Percentiles rank a stretch among this genome's conserved stretches.
These are phyloP conservation scores for Metschnikowia peoriensis DNA, from an alignment of 805 yeast genomes.

Conservation along the genomic window DNA sequence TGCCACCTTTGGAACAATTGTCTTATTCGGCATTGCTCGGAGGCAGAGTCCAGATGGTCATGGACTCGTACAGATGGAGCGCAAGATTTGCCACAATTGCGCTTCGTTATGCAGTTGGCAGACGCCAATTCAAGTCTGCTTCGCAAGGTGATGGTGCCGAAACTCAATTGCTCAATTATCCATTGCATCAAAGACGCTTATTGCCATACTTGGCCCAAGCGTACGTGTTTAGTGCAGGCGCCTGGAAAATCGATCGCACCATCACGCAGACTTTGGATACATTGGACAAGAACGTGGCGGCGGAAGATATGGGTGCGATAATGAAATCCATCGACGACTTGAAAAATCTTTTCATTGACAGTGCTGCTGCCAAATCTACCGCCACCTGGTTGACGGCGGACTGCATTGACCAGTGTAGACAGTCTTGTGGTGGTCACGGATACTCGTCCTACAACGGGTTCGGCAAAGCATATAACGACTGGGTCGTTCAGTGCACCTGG, in stretches of 20 bases:
- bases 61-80: conserved; percentile 21
- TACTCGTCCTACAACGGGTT: conserved; percentile 22
- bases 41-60: conserved; percentile 22
- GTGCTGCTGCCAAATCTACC: conserved; percentile 21
- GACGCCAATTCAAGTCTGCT: conserved; percentile 21
- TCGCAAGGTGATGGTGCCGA: conserved; percentile 23
- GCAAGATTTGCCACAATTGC: conserved; percentile 21
- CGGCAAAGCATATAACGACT: conserved; percentile 21
- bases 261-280: conserved; percentile 13
- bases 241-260: conserved; percentile 18
- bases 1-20: conserved; percentile 22
- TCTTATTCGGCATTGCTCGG: conserved; percentile 21
- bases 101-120: conserved; percentile 21
- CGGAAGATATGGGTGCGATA: conserved; percentile 16
- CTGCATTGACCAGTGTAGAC: conserved; percentile 22
- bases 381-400: conserved; percentile 24
- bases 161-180: conserved; percentile 23
- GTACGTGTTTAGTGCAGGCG: conserved; percentile 19
- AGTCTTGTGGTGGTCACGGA: conserved; percentile 23
- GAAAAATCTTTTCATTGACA: conserved; percentile 20
- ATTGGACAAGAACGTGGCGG: conserved; percentile 18
- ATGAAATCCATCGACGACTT: conserved; percentile 13
- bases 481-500: conserved; percentile 26
- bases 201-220: conserved; percentile 22
- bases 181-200: conserved; percentile 22